Conservation (phyloP, 495 filamentous ascomycete species). For the Neurospora sp. region DNA sequence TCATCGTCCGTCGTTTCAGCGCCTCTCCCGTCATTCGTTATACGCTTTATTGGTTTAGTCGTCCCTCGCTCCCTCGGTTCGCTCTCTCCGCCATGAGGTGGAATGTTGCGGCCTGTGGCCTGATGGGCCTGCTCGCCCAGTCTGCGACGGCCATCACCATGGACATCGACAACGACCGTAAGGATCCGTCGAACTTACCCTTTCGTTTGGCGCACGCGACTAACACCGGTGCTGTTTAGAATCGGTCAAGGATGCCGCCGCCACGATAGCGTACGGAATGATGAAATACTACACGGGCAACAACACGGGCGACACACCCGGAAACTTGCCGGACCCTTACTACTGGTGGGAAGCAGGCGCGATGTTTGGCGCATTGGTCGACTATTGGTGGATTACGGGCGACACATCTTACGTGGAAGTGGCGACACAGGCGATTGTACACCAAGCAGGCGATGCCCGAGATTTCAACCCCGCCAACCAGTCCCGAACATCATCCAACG, state of each 20-base stretch:
- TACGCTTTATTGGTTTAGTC: neutral
- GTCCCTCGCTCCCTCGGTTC: neutral
- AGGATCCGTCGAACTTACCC: neutral
- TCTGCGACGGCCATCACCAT: constrained; percentile 18
- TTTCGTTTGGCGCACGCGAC: neutral
- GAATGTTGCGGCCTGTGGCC: constrained; percentile 5
- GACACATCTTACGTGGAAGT: constrained; percentile 64
- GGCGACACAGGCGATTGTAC: constrained; percentile 55
- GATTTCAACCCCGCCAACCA: constrained; percentile 80
- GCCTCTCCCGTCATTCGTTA: neutral
- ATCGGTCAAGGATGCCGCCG: constrained; percentile 33
- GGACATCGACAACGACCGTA: constrained; percentile 17
- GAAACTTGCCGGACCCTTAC: constrained; percentile 65
- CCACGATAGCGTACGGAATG: constrained; percentile 36
- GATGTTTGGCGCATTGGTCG: constrained; percentile 65
- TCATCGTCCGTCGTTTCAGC: neutral
- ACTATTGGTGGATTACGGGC: constrained; percentile 78
- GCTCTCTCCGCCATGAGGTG: constrained; percentile 16
- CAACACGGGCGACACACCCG: constrained; percentile 57
- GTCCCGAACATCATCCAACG: constrained; percentile 65
- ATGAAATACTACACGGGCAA: constrained; percentile 59
- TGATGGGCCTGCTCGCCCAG: constrained; percentile 13
- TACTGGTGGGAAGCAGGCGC: constrained; percentile 75
- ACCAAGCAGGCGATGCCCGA: constrained; percentile 55
- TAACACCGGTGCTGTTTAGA: constrained; percentile 13